Evolutionary conservation across 169 alveolate genomes (phyloP), one percentile per base, ranked within the genome.

Genomic region (Plasmodium ovale): DNA sequence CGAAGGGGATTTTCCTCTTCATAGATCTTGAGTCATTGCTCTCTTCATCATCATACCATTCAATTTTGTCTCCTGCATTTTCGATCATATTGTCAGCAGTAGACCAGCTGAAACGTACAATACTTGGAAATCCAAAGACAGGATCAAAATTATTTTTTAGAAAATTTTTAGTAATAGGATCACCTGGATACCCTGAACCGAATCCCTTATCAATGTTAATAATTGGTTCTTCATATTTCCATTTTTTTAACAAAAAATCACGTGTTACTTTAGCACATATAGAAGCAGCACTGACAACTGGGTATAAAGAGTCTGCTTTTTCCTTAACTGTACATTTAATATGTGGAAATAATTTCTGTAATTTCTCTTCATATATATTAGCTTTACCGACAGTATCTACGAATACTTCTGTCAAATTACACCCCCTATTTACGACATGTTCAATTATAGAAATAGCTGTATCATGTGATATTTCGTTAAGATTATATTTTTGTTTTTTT

Each of bases 281-380:
- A 25, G 99, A 97, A 0, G 99, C 99, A 12, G 99, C 99, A 77
- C 99, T 95, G 37, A 98, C 99, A 33, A 97, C 97, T 56, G 98
- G 97, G 88, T 68, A 97, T 51, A 95, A 94, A 42, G 99, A 93
- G 92, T 98, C 99, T 1, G 99, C 99, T 88, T 98, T 98, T 67
- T 96, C 96, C 39, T 92, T 87, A 14, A 94, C 97, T 92, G 94
- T 93, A 72, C 98, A 95, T 51, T 94, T 84, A 35, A 98, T 88
- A 0, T 72, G 87, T 21, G 97, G 97, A 59, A 97, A 96, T 54
- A 88, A 37, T 64, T 64, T 51, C 51, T 89, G 82, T 69, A 98
- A 73, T 74, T 94, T 94, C 14, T 87, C 85, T 88, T 95, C 93
- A 92, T 98, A 98, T 42, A 93, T 79, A 65, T 91, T 96, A 35